Evolutionary conservation across 129 eudicot species (phyloP), one percentile per base, ranked within the genome.

Genomic region (Sambucus nigra): DNA sequence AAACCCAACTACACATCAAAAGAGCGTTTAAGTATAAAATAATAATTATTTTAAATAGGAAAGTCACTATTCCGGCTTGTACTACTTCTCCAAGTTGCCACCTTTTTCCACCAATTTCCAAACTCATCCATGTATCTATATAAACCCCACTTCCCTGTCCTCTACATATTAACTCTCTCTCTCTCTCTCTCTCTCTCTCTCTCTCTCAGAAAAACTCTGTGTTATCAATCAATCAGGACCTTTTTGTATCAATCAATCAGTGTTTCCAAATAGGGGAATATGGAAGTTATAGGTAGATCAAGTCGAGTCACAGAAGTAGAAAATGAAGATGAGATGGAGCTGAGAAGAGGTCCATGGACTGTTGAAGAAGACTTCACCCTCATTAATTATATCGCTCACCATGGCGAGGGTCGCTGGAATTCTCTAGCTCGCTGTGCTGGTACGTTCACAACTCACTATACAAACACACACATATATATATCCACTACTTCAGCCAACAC

Each of bases 361-460:
- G 85, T 85, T 47, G 98, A 89, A 59, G 98, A 89, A 71, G 98
- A 89, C 61, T 72, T 89, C 32, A 55, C 85, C 18, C 95, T 89
- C 55, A 76, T 81, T 46, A 81, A 89, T 49, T 81, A 84, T 69
- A 76, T 89, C 57, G 76, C 88, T 23, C 81, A 72, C 28, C 84
- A 89, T 8, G 95, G 98, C 6, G 98, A 89, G 76, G 98, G 98
- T 60, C 83, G 93, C 3, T 89, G 98, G 98, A 89, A 89, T 21
- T 66, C 98, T 9, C 88, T 89, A 2, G 95, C 95, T 46, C 86
- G 80, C 24, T 84, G 69, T 51, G 93, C 98, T 5, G 98, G 98
- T 84, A 78, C 19, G 48, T 42, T 13, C 5, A 1, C 38, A 31
- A 31, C 8, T 5, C 10, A 31, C 38, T 0, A 31, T 31, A 31